These are phyloP conservation scores for Starmerella kuoi DNA, from an alignment of 805 yeast genomes.

Conservation along the genomic window DNA sequence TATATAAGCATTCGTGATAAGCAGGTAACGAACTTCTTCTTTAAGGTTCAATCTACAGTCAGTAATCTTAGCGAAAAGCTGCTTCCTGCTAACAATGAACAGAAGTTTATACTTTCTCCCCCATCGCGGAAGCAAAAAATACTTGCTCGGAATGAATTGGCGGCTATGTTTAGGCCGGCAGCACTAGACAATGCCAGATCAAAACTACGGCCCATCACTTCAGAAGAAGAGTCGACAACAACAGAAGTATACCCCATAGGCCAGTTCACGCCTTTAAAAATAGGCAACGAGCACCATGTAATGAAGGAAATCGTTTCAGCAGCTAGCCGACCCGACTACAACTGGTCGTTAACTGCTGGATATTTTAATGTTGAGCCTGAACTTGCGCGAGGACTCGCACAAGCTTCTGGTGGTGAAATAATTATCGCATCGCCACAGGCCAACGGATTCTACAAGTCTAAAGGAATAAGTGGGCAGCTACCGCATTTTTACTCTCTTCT, in stretches of 20 bases:
- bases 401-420: constrained; percentile 41
- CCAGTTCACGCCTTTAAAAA: constrained; percentile 75
- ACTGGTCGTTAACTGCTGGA: constrained; percentile 91
- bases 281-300: constrained; percentile 73
- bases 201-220: background rate
- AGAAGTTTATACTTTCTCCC: constrained; percentile 2
- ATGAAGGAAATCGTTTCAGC: constrained; percentile 27
- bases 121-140: background rate
- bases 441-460: constrained; percentile 78
- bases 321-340: constrained; percentile 28
- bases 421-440: constrained; percentile 91
- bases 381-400: constrained; percentile 42
- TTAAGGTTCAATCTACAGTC: constrained; percentile 53
- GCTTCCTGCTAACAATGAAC: constrained; percentile 16
- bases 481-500: constrained; percentile 80
- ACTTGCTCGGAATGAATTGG: constrained; percentile 40
- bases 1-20: constrained; percentile 59
- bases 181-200: background rate
- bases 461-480: constrained; percentile 65
- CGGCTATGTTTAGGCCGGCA: constrained; percentile 43
- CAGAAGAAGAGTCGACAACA: background rate
- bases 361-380: constrained; percentile 84
- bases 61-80: constrained; percentile 61
- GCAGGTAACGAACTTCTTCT: constrained; percentile 59
- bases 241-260: constrained; percentile 83